Evolutionary conservation across 208 protist genomes (phyloP), one percentile per base, ranked within the genome.

Genomic region (Herpetomonas samuelpessoai): DNA sequence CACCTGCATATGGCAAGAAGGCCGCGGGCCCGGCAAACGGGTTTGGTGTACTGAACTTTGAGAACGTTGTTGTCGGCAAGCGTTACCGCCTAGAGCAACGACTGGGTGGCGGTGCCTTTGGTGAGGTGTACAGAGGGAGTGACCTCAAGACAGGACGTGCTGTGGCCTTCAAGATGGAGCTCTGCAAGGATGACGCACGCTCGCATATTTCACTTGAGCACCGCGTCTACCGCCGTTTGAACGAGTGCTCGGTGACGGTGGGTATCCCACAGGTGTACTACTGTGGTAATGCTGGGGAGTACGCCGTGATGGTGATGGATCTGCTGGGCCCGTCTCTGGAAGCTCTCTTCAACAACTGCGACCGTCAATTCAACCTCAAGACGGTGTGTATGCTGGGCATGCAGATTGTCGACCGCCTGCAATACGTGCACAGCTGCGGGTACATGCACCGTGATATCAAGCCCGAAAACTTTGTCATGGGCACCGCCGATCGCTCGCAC

Each of bases 271-370:
- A 86, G 25, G 80, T 98, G 0, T 92, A 91, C 66, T 99, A 94
- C 74, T 98, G 82, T 71, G 98, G 98, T 1, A 47, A 87, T 3
- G 96, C 98, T 31, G 97, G 96, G 1, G 95, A 98, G 38, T 99
- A 99, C 71, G 98, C 99, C 58, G 97, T 99, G 12, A 95, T 99
- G 80, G 98, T 99, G 22, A 99, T 99, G 78, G 98, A 99, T 48
- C 74, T 99, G 9, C 81, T 99, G 0, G 99, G 98, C 0, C 98
- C 98, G 10, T 96, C 80, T 49, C 79, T 99, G 10, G 98, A 99
- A 62, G 98, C 99, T 65, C 71, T 99, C 4, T 99, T 99, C 64
- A 96, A 92, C 30, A 81, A 95, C 49, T 98, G 93, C 67, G 62
- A 74, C 19, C 73, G 81, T 12, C 74, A 70, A 26, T 98, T 99